Percentiles rank a stretch among this genome's conserved stretches.
Evolutionary conservation across 2,329 filamentous ascomycete genomes (phyloP).

Genomic region (Paecilomyces dactylethromorphus): DNA sequence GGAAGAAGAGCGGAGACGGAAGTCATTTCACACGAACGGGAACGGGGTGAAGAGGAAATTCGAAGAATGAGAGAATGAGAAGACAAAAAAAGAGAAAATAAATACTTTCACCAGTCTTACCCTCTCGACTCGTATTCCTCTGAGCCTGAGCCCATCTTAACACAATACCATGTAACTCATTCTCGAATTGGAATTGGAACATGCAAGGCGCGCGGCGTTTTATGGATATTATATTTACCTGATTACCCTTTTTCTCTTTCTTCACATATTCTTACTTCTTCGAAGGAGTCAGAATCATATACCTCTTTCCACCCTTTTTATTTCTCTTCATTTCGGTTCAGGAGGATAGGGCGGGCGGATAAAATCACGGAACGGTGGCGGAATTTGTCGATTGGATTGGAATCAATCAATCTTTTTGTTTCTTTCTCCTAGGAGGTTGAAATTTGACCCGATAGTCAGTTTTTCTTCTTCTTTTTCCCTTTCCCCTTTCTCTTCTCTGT

Average conservation of each 20-base stretch:
- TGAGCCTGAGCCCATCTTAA: not conserved
- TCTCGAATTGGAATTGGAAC: not conserved
- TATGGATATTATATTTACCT: not conserved
- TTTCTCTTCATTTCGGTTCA: not conserved
- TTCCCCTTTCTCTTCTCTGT: not conserved
- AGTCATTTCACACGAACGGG: conserved; percentile 14
- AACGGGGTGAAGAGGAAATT: conserved; percentile 37
- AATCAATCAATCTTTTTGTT: not conserved
- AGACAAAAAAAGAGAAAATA: not conserved
- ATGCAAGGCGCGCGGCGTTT: not conserved
- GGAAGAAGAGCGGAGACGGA: conserved; percentile 19
- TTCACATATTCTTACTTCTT: not conserved
- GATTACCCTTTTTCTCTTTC: not conserved
- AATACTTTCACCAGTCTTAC: not conserved
- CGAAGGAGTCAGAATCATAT: not conserved
- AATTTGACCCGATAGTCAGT: not conserved
- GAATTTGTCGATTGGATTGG: not conserved
- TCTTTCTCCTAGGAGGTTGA: not conserved
- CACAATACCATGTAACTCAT: not conserved
- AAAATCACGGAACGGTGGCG: not conserved
- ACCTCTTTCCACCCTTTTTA: not conserved
- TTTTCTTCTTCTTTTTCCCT: not conserved
- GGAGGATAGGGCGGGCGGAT: not conserved
- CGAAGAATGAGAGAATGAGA: conserved; percentile 23
- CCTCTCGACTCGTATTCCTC: not conserved